Base-by-base conservation (phyloP, 257 asterid genomes). In the Capsicum pubescens region DNA sequence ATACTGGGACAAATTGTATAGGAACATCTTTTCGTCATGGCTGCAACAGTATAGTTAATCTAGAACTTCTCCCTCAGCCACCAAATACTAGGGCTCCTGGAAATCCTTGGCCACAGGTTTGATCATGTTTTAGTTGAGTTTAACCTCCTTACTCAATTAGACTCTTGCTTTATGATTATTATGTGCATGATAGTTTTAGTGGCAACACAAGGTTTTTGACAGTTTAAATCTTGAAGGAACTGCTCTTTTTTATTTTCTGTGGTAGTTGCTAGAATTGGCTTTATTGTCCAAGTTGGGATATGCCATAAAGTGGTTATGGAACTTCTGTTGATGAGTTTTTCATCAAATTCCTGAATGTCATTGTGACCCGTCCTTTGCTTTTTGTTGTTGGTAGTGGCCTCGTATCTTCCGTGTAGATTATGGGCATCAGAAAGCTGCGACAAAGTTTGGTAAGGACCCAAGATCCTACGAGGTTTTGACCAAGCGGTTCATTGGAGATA, bases 11-110 rank as follows among this genome's bases (percentile, higher is more conserved):
- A 0, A 98, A 97, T 81, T 97, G 99, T 87, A 93, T 97, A 15
- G 99, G 99, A 61, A 97, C 99, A 55, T 93, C 98, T 50, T 92
- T 97, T 67, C 90, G 99, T 80, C 99, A 97, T 83, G 99, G 99
- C 44, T 97, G 99, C 91, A 94, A 83, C 68, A 88, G 88, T 87
- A 16, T 95, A 58, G 90, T 94, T 44, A 97, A 97, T 85, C 90
- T 95, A 10, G 99, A 97, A 92, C 99, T 97, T 88, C 97, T 97
- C 64, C 94, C 99, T 58, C 93, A 91, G 88, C 99, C 99, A 85
- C 99, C 99, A 36, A 91, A 83, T 26, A 26, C 32, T 26, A 26
- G 32, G 32, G 32, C 32, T 26, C 32, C 2, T 26, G 32, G 32
- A 26, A 26, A 26, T 26, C 32, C 32, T 26, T 26, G 0, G 32